Base-by-base conservation (phyloP, 805 yeast genomes). In the Pichia rugopelliculosa region DNA sequence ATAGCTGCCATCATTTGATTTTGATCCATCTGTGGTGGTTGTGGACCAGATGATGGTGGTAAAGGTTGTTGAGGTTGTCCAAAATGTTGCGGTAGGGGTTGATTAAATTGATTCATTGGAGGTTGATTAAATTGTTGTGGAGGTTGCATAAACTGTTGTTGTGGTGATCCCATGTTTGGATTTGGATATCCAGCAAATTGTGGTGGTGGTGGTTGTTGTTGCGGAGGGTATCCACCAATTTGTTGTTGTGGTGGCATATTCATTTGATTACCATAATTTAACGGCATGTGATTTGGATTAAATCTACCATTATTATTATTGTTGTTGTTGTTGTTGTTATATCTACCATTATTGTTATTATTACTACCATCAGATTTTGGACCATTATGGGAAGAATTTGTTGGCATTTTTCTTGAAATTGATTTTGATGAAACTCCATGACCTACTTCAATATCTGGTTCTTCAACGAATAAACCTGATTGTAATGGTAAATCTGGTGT, bases 361-460 rank as follows among this genome's bases (percentile, higher is more conserved):
- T 25, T n/a, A 36, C 49, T 22, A 18, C 57, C 57, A 53, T 84
- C 82, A 3, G 95, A 84, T 60, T 83, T 80, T 27, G 95, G 95
- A 4, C 95, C 96, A 64, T 84, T 82, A 68, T 86, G 78, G 6
- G 89, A 78, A 18, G 87, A 80, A 64, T 89, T 89, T 5, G 96
- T 87, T 17, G 96, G 96, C 95, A 88, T 86, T 63, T 87, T 86
- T 67, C 81, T 82, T 11, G 95, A 84, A 67, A 87, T 87, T 18
- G 96, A 89, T 65, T 90, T 90, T 4, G 96, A 87, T 1, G 96
- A 84, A 43, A 87, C 86, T 53, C 97, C 97, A 42, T 87, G 81
- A 44, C 98, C 98, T 46, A 93, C 87, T 64, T 90, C 96, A 58
- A 91, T 93, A 69, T 93, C 99, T 3, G 99, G 99, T 68, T 93